These are phyloP conservation scores for Arthrobotrys entomopaga DNA, from an alignment of 2,329 filamentous ascomycete species.

Conservation along the genomic window DNA sequence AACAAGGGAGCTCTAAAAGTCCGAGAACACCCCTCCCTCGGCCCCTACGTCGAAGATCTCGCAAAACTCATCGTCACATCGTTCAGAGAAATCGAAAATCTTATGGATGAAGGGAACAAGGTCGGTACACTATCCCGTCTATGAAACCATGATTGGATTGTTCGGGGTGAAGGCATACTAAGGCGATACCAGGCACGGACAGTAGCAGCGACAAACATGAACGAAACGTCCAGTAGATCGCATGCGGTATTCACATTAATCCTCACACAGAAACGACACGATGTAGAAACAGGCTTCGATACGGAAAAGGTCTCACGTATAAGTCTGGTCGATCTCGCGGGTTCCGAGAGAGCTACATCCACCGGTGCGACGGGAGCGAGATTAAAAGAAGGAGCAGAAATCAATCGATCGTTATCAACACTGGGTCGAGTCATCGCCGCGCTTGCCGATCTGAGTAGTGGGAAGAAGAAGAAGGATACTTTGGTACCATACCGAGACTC, in stretches of 20 bases:
- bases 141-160: not conserved
- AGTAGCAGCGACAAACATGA: constrained; percentile 99
- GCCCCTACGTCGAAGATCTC: constrained; percentile 96
- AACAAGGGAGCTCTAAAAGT: constrained; percentile 98
- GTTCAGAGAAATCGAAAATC: constrained; percentile 92
- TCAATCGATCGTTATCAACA: constrained; percentile 95
- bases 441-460: constrained; percentile 87
- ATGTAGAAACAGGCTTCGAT: constrained; percentile 93
- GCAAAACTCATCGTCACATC: constrained; percentile 93
- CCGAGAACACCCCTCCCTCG: constrained; percentile 95
- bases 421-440: constrained; percentile 97
- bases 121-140: constrained; percentile 16
- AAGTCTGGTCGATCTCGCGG: constrained; percentile 95
- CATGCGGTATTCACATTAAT: constrained; percentile 98
- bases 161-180: constrained; percentile 23
- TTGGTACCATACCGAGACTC: constrained; percentile 97
- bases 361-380: constrained; percentile 95
- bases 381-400: constrained; percentile 96
- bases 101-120: constrained; percentile 99
- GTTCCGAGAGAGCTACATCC: constrained; percentile 95
- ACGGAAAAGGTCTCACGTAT: constrained; percentile 98
- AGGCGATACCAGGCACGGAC: constrained; percentile 73
- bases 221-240: constrained; percentile 97
- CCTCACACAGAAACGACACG: constrained; percentile 90
- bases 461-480: constrained; percentile 75